Base-by-base conservation (phyloP, 805 yeast species). In the Saccharomyces paradoxus region DNA sequence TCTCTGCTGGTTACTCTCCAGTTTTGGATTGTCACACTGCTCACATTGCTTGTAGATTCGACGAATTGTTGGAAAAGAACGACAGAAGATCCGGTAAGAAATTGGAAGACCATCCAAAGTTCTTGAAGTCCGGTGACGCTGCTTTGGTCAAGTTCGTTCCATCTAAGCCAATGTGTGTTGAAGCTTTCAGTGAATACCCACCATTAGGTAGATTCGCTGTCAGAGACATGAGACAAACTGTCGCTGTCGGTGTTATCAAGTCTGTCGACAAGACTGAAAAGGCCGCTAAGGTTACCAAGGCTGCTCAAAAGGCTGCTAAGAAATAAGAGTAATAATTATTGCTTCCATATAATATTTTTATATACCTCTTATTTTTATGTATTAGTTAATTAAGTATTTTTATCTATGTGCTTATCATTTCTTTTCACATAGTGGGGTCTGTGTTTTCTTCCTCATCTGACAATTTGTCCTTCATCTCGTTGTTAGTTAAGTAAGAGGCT, bases 161-260 rank as follows among this genome's bases (percentile, higher is more conserved):
- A 68, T 75, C 87, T 70, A 90, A 87, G 82, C 91, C 96, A 71
- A 82, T 92, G 81, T 91, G 97, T 78, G 96, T 91, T 66, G 97
- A 92, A 80, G 82, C 92, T 67, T 92, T 84, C 85, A 79, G 84
- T 73, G 94, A 89, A 74, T 90, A 92, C 85, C 96, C 92, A 76
- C 96, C 95, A 80, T 79, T 92, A 77, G 94, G 96, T 80, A 90
- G 98, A 86, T 81, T 92, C 80, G 92, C 92, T 76, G 97, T 90
- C 84, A 91, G 97, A 87, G 97, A 90, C 81, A 90, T 90, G 97
- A 88, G 97, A 87, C 97, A 90, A 82, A 91, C 97, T 71, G 97
- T 91, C 72, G 97, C 97, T 76, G 97, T 91, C 76, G 97, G 97
- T 88, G 96, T 91, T 75, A 87, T 92, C 87, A 92, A 92, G 86